Evolutionary conservation across 495 filamentous ascomycete species (phyloP), one percentile per base, ranked within the genome.

Genomic region (Aspergillus saccharolyticus): DNA sequence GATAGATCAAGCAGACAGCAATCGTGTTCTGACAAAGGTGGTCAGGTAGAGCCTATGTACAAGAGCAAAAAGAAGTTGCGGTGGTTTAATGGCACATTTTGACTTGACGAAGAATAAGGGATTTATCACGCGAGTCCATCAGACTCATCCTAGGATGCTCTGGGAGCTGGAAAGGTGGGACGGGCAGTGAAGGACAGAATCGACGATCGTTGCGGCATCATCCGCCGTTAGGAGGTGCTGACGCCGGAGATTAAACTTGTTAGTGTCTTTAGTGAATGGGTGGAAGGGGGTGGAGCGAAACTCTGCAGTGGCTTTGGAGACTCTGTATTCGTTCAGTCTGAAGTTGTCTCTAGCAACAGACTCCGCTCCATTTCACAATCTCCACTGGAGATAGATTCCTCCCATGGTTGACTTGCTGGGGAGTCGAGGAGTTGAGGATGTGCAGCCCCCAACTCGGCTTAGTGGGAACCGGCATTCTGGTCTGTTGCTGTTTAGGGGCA

Each of bases 201-300:
- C 42, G 60, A 58, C 58, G 52, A 61, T 60, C 53, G 30, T 24
- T 54, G 57, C 57, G 57, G 57, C 33, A 44, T 59, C 46, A 44
- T 44, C 57, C 57, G 57, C 52, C 52, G 22, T 50, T 50, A 50
- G 22, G 47, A 17, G 22, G 25, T 28, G 47, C 47, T 17, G 9
- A 16, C 15, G n/a, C 47, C 47, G 47, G 47, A 30, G 47, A 50
- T 50, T 50, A 49, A 50, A 50, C 47, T 50, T 28, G 12, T 50
- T 47, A 47, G 45, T 30, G n/a, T 30, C 25, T 30, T 10, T n/a
- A n/a, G n/a, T n/a, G n/a, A n/a, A n/a, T n/a, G n/a, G n/a, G n/a
- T n/a, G n/a, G n/a, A n/a, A n/a, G n/a, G n/a, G n/a, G 25, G 25
- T 30, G 10, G 33, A 39, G 14, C 7, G 12, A 12, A 39, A 8